Base-by-base conservation (phyloP, 2,329 filamentous ascomycete species). In the Emergomyces orientalis region DNA sequence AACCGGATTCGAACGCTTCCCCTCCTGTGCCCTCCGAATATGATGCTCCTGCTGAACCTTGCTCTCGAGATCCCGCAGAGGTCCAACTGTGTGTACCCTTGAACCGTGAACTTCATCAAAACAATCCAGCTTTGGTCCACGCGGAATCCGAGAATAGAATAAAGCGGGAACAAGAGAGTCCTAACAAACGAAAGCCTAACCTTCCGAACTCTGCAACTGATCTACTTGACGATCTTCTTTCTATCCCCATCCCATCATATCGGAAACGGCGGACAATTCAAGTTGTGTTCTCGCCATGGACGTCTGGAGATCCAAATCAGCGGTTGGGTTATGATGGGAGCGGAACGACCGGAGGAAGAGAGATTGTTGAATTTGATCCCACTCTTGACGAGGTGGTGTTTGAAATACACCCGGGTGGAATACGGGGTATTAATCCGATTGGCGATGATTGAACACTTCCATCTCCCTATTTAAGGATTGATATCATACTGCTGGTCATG, bases 261-360 rank as follows among this genome's bases (percentile, higher is more conserved):
- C 61, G 61, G 37, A 62, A 52, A 62, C 82, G 83, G 66, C 80
- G 93, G 63, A 90, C 86, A 80, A 86, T 96, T 81, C 95, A 92
- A 74, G 84, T 97, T 9, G 93, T 96, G 0, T 97, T 96, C 78
- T 88, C 91, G 58, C 84, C 89, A 1, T 94, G 95, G 83, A 83
- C 84, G 3, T 76, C 78, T 2, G 81, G 81, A 1, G 59, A 62
- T 6, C 63, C 56, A 37, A 6, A 32, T 17, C 41, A 34, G 22
- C 17, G 37, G 3, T 14, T 61, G 19, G 8, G 4, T 6, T 14
- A 62, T 27, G 49, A 32, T 30, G 39, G 43, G 11, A n/a, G n/a
- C 4, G 52, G 19, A 27, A 22, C 49, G 41, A 43, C 45, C 25
- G 14, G 3, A 49, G 7, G 59, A 19, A 17, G 19, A 37, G 17